Conservation (phyloP, 2,329 filamentous ascomycete genomes). For the Pleomassaria siparia region DNA sequence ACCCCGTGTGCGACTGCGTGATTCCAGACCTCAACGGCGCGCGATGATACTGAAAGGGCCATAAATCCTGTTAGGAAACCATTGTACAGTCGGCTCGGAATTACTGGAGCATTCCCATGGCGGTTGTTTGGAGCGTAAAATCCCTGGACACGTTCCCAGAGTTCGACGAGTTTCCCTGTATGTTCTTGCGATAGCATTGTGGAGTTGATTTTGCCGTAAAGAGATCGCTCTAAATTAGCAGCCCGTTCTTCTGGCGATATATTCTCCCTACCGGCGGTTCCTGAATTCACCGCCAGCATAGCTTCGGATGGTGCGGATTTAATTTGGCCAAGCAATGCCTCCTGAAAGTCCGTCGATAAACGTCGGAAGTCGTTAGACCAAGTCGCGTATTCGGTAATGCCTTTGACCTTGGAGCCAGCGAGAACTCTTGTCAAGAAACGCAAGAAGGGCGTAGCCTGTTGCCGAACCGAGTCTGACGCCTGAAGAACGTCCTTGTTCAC, state of each 20-base stretch:
- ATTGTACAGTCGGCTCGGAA: slow-evolving; percentile 43
- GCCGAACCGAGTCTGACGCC: slow-evolving; percentile 15
- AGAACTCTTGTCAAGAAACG: slow-evolving; percentile 27
- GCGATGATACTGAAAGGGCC: slow-evolving; percentile 43
- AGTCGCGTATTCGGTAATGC: slow-evolving; percentile 15
- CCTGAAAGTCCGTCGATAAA: slow-evolving; percentile 19
- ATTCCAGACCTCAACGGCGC: slow-evolving; percentile 60
- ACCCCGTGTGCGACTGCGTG: slow-evolving; percentile 57
- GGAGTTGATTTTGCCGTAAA: slow-evolving; percentile 28
- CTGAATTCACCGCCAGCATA: slow-evolving; percentile 13
- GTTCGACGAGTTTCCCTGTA: slow-evolving; percentile 14
- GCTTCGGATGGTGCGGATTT: slow-evolving; percentile 26
- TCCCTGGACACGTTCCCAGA: slow-evolving; percentile 27
- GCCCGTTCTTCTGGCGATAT: slow-evolving; percentile 7
- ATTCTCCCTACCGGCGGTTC: slow-evolving; percentile 4
- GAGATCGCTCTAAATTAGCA: slow-evolving; percentile 24
- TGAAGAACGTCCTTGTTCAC: slow-evolving; percentile 10
- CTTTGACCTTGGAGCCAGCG: slow-evolving; percentile 19
- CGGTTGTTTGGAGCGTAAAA: slow-evolving; percentile 15
- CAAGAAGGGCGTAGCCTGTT: slow-evolving; percentile 31
- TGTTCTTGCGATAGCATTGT: slow-evolving; percentile 22
- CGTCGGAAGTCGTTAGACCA: slow-evolving; percentile 10
- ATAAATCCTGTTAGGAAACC: slow-evolving; percentile 53
- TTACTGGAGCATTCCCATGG: slow-evolving; percentile 11
- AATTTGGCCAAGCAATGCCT: slow-evolving; percentile 20